phyloP scores from a whole-genome alignment of 352 stramenopile genomes.

The Pythium rhizo-oryzae region DNA sequence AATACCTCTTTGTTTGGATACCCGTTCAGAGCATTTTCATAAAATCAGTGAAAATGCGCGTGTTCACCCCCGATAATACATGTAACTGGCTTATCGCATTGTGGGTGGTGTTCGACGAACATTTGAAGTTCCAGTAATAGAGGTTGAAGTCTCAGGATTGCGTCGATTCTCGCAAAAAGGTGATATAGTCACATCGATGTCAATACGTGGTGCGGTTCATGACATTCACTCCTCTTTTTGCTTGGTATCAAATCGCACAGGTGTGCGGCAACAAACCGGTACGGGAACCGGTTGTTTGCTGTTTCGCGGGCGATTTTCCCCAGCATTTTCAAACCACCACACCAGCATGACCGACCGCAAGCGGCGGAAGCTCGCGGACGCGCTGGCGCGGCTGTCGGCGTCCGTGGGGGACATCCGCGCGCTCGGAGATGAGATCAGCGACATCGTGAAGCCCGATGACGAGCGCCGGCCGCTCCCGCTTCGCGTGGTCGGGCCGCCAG shows the following conservation, averaged over 20 bases:
- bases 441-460: conserved; percentile 13
- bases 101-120: not conserved
- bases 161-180: too few relatives aligned
- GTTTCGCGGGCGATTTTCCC: too few relatives aligned
- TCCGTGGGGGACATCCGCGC: conserved; percentile 21
- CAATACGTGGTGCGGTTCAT: too few relatives aligned
- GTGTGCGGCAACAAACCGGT: too few relatives aligned
- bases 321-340: too few relatives aligned
- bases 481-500: conserved; percentile 11
- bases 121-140: not conserved
- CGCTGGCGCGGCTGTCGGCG: conserved; percentile 16
- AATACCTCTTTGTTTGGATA: too few relatives aligned
- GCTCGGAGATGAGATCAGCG: conserved; percentile 23
- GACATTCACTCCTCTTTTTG: too few relatives aligned
- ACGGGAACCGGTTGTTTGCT: too few relatives aligned
- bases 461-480: conserved; percentile 7
- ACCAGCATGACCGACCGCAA: conserved; percentile 22
- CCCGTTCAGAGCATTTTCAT: too few relatives aligned
- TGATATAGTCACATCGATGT: too few relatives aligned
- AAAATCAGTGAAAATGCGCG: too few relatives aligned
- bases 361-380: conserved; percentile 21
- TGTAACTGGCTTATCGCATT: not conserved
- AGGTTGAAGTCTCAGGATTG: not conserved
- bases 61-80: not conserved
- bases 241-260: too few relatives aligned